Conservation (phyloP, 495 filamentous ascomycete species). For the Thermochaetoides thermophila region DNA sequence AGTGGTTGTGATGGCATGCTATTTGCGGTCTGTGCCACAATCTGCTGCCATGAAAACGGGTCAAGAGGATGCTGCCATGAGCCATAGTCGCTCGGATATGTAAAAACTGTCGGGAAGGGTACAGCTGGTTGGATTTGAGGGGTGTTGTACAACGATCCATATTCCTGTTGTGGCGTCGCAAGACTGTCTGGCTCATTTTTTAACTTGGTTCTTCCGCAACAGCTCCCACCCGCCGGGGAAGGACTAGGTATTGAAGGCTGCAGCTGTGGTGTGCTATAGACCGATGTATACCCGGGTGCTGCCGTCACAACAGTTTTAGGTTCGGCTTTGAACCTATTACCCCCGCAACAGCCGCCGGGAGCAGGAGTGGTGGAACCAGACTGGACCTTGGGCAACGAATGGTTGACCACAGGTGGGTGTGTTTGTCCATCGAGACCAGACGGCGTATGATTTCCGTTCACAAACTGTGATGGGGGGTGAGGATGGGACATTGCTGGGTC, state of each 20-base stretch:
- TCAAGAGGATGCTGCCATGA: conserved; percentile 30
- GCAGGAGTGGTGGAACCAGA: background rate
- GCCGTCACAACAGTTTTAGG: too few species aligned
- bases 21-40: conserved; percentile 9
- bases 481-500: conserved; percentile 1
- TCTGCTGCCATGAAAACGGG: conserved; percentile 22
- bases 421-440: conserved; percentile 1
- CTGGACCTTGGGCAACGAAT: too few species aligned
- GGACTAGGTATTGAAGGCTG: too few species aligned
- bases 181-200: too few species aligned
- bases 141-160: too few species aligned
- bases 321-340: too few species aligned
- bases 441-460: conserved; percentile 7
- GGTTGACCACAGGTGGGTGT: background rate
- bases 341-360: background rate
- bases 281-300: too few species aligned
- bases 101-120: conserved; percentile 18
- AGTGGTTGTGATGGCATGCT: conserved; percentile 4
- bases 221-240: too few species aligned
- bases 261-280: too few species aligned
- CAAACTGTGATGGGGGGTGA: too few species aligned
- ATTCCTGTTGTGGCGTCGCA: conserved; percentile 5
- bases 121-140: too few species aligned
- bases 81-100: conserved; percentile 27
- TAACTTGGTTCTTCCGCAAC: too few species aligned